Conservation (phyloP, 208 protist species). For the Vickermania ingenoplastis region DNA sequence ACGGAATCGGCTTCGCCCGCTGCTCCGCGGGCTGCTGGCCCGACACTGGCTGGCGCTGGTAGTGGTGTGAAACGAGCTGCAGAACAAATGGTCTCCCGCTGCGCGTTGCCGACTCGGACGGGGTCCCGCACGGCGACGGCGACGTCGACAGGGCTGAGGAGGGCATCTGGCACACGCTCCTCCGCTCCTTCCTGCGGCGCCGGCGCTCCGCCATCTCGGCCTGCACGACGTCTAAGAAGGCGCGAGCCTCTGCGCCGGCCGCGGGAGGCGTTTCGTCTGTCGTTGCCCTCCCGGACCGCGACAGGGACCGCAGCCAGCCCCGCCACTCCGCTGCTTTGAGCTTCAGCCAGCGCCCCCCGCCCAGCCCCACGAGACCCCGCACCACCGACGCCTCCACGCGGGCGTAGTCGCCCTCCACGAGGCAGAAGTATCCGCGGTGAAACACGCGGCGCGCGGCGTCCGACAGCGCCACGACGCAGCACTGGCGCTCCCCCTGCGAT, state of each 20-base stretch:
- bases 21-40: conserved; percentile 3
- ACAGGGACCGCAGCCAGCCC: conserved; percentile 4
- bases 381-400: conserved; percentile 49
- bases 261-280: no score
- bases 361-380: conserved; percentile 58
- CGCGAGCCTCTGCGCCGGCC: not conserved
- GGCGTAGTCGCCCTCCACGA: conserved; percentile 56
- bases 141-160: no score
- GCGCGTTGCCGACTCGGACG: no score
- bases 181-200: no score
- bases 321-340: conserved; percentile 33
- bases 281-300: no score
- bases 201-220: not conserved
- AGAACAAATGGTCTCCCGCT: not conserved
- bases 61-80: not conserved
- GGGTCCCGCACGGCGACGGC: no score
- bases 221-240: not conserved
- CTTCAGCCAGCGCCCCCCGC: conserved; percentile 48
- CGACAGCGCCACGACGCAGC: not conserved
- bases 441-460: not conserved
- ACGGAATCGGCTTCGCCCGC: conserved; percentile 10
- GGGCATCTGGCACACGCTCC: no score
- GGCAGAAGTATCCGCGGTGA: conserved; percentile 33
- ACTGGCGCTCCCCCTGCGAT: not conserved
- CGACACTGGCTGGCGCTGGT: conserved; percentile 8